These are phyloP conservation scores for Skeletonema marinoi DNA, from an alignment of 108 stramenopile species.

Conservation along the genomic window DNA sequence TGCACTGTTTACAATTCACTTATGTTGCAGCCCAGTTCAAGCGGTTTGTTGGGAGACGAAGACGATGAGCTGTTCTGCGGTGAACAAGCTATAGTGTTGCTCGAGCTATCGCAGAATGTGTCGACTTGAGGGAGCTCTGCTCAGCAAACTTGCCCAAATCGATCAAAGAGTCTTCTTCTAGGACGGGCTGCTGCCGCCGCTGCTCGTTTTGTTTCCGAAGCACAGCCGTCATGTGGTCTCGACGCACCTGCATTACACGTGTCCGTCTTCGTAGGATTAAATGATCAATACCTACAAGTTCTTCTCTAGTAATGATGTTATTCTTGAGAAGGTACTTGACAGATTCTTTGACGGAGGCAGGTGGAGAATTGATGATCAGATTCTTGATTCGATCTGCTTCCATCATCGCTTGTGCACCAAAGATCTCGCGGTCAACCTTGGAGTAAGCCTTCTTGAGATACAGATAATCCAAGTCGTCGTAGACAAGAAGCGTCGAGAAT, in stretches of 20 bases:
- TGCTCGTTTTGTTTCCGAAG: background rate
- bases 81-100: background rate
- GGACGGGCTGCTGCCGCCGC: background rate
- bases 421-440: background rate
- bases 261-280: background rate
- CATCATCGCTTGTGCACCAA: background rate
- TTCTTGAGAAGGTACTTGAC: background rate
- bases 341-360: background rate
- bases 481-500: background rate
- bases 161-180: background rate
- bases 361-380: background rate
- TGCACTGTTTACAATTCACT: too few relatives aligned
- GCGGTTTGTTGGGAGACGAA: too few relatives aligned
- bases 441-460: background rate
- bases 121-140: background rate
- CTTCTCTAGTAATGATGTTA: background rate
- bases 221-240: background rate
- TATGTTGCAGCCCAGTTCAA: too few relatives aligned
- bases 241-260: background rate
- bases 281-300: background rate
- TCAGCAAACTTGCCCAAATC: background rate
- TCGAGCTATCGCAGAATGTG: background rate
- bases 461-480: background rate
- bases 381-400: background rate
- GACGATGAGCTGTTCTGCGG: background rate